Evolutionary conservation across 768 basidiomycete species (phyloP), one percentile per base, ranked within the genome.

Genomic region (Pisolithus sp.): DNA sequence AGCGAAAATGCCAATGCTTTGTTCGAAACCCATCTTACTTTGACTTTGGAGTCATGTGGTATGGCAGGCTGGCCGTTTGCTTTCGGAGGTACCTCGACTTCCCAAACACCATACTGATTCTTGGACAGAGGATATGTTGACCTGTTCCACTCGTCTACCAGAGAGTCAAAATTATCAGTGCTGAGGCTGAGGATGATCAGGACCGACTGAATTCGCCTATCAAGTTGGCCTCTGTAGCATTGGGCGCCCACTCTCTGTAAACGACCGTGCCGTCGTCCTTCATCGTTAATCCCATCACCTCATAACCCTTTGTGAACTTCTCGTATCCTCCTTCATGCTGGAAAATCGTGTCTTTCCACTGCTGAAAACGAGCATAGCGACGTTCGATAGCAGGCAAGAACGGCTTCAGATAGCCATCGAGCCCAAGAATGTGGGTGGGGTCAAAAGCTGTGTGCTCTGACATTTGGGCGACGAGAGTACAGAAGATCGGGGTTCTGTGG

Each of bases 201-300:
- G 44, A 81, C 92, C 69, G 57, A 97, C 94, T 99, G 76, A 99
- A 99, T 43, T 99, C 95, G 41, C 96, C 96, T 60, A 92, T 92
- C 51, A 99, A 71, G 64, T 73, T 78, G 3, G 94, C 95, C 60
- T 86, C 84, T 42, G 62, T 72, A 17, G 88, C 94, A 58, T 89
- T 89, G 0, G 96, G 94, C 8, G 96, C 95, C 96, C 96, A 99
- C 67, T 99, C 96, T 59, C 89, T 77, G 68, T 98, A 98, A 7
- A 78, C 70, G 28, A 98, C 79, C 26, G 83, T 76, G 49, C 83
- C 84, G 52, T 85, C 78, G 36, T 71, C 64, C 38, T 73, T 75
- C 39, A 91, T 79, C 52, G 87, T 84, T 59, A 99, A 74, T 34
- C 95, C 95, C 64, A 82, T 83, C 50, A 58, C 63, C 45, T 74